Conservation (phyloP, 2,329 filamentous ascomycete species). For the Xylariaceae sp. region DNA sequence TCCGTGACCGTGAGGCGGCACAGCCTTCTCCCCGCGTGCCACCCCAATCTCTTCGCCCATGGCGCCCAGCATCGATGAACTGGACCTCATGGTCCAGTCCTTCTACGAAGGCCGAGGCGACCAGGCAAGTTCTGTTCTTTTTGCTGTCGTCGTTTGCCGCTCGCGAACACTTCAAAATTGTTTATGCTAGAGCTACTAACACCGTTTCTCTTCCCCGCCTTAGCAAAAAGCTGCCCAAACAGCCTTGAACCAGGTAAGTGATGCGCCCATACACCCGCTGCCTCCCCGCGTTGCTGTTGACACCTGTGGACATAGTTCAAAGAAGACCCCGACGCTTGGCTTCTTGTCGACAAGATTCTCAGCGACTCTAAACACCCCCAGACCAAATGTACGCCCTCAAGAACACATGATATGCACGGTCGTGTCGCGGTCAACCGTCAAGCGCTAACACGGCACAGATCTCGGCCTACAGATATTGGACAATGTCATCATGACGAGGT, state of each 20-base stretch:
- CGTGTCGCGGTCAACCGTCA: slow-evolving; percentile 1
- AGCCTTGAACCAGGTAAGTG: slow-evolving; percentile 79
- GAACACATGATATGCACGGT: slow-evolving; percentile 1
- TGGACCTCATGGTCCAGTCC: slow-evolving; percentile 91
- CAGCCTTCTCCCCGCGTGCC: slow-evolving; percentile 24
- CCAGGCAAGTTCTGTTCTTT: slow-evolving; percentile 53
- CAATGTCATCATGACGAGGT: slow-evolving; percentile 97
- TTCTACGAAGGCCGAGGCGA: slow-evolving; percentile 98
- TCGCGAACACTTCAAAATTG: background rate
- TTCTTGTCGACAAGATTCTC: slow-evolving; percentile 94
- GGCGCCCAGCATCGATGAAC: slow-evolving; percentile 78
- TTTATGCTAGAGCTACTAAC: slow-evolving; percentile 18
- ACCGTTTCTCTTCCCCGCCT: slow-evolving; percentile 29
- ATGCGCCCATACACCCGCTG: slow-evolving; percentile 17
- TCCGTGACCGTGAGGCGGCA: slow-evolving; percentile 24
- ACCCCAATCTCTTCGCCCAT: slow-evolving; percentile 38
- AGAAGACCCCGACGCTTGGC: slow-evolving; percentile 96
- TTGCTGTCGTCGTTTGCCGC: background rate
- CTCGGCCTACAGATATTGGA: slow-evolving; percentile 94
- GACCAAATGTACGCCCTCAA: slow-evolving; percentile 74
- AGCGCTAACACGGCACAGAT: slow-evolving; percentile 49
- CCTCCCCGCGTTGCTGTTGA: slow-evolving; percentile 25
- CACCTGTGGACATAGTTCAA: slow-evolving; percentile 65
- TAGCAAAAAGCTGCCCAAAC: slow-evolving; percentile 96
- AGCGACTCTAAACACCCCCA: slow-evolving; percentile 88